phyloP scores from a whole-genome alignment of 345 rosid genomes.

The Salix arbutifolia region DNA sequence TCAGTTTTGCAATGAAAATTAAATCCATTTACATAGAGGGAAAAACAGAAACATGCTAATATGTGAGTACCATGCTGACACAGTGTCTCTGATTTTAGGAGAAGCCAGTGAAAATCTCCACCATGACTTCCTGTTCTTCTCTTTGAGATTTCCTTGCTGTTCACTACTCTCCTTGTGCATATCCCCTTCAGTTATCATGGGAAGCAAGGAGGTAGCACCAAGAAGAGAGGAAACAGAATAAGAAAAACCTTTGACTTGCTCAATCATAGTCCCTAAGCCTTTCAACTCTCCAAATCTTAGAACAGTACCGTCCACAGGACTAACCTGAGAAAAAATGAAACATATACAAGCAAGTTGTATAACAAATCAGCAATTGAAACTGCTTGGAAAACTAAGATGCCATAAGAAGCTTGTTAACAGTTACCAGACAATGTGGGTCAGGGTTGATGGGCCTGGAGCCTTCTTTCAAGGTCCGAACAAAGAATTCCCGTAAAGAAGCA shows the following conservation, averaged over 20 bases:
- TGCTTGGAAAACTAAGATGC: conserved; percentile 16
- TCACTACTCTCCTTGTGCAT: conserved; percentile 28
- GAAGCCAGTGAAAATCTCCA: conserved; percentile 79
- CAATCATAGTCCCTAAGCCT: conserved; percentile 78
- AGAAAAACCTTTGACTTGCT: conserved; percentile 94
- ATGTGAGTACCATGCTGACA: conserved; percentile 42
- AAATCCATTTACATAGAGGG: neutral
- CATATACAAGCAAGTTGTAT: neutral
- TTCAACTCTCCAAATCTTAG: conserved; percentile 78
- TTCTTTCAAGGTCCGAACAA: conserved; percentile 77
- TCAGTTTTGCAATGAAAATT: neutral
- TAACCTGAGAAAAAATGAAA: conserved; percentile 47
- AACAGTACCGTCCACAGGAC: conserved; percentile 91
- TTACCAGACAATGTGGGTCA: conserved; percentile 91
- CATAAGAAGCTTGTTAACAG: conserved; percentile 58
- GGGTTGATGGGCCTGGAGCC: conserved; percentile 85
- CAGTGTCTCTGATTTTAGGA: conserved; percentile 60
- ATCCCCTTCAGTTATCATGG: conserved; percentile 47
- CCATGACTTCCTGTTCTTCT: conserved; percentile 60
- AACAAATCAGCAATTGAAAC: conserved; percentile 17
- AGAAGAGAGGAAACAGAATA: conserved; percentile 85
- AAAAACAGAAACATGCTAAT: neutral
- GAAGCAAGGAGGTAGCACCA: conserved; percentile 67
- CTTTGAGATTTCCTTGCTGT: conserved; percentile 36
- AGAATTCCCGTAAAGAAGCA: conserved; percentile 75